Evolutionary conservation across 2,329 filamentous ascomycete genomes (phyloP).

Genomic region (Colletotrichum lupini): DNA sequence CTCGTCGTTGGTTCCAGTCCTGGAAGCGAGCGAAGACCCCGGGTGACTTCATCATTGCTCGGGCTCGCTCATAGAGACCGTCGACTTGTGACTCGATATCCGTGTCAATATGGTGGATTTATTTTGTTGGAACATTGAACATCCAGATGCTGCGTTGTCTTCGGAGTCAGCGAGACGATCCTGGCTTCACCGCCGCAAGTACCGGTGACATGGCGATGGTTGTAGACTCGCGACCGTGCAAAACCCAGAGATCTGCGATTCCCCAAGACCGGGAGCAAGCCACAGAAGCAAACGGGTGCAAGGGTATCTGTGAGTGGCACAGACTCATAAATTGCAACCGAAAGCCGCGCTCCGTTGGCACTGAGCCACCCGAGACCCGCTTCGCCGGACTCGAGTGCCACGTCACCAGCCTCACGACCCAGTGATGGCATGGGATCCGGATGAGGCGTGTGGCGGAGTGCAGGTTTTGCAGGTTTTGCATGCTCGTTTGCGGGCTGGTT

Average conservation of each 20-base stretch:
- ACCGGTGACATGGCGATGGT: slow-evolving; percentile 13
- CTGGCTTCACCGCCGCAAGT: slow-evolving; percentile 25
- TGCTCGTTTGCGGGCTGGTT: slow-evolving; percentile 26
- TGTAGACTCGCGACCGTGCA: background rate
- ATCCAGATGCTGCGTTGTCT: background rate
- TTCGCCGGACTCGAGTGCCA: slow-evolving; percentile 26
- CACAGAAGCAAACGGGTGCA: slow-evolving; percentile 20
- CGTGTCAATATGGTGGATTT: background rate
- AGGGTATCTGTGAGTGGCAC: background rate
- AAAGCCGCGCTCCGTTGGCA: slow-evolving; percentile 20
- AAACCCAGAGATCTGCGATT: slow-evolving; percentile 32
- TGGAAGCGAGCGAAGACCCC: background rate
- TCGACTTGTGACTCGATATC: slow-evolving; percentile 11
- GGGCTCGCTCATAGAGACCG: slow-evolving; percentile 11
- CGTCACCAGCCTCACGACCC: slow-evolving; percentile 37
- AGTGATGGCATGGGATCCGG: slow-evolving; percentile 13
- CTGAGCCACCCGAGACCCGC: slow-evolving; percentile 31
- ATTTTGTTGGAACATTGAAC: background rate
- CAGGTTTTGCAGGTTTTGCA: slow-evolving; percentile 17
- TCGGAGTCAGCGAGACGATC: slow-evolving; percentile 36
- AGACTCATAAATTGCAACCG: background rate
- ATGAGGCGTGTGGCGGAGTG: slow-evolving; percentile 38
- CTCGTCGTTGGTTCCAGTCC: background rate
- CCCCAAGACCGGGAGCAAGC: slow-evolving; percentile 16
- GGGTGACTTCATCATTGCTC: slow-evolving; percentile 1